Percentiles rank a stretch among this genome's conserved stretches.
Conservation (phyloP, 148 eudicot species). For the Rhododendron kiyosumense region DNA sequence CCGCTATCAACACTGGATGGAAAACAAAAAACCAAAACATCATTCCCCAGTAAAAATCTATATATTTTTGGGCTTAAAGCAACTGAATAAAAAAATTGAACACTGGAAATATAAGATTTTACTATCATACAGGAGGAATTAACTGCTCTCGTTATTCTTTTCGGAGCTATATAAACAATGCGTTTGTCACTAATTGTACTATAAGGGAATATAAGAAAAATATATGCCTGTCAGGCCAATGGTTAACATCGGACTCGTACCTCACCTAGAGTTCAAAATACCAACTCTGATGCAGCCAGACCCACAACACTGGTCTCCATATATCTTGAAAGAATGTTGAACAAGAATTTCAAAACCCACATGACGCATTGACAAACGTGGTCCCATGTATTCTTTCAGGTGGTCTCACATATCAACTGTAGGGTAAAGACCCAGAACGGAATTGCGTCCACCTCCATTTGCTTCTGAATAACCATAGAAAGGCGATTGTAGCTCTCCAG, state of each 20-base stretch:
- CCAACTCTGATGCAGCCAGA: not conserved
- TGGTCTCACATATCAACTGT: slow-evolving; percentile 29
- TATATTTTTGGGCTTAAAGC: not conserved
- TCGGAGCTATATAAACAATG: not conserved
- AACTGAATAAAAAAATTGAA: not conserved
- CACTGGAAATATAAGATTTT: not conserved
- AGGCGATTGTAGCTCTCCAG: slow-evolving; percentile 62
- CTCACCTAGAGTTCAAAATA: not conserved
- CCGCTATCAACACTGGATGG: not conserved
- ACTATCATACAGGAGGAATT: not conserved
- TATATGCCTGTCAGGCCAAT: not conserved
- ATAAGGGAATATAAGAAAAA: not conserved
- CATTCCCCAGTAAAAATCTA: not conserved
- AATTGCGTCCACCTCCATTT: slow-evolving; percentile 55
- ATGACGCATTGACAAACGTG: not conserved
- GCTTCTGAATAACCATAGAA: slow-evolving; percentile 44
- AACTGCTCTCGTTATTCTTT: slow-evolving; percentile 3
- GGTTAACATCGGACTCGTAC: not conserved
- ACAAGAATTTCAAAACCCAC: not conserved
- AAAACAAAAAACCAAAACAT: not conserved
- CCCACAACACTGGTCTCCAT: not conserved
- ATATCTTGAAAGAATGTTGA: not conserved
- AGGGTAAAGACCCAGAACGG: slow-evolving; percentile 46
- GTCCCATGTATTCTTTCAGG: not conserved
- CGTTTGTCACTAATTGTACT: not conserved